Conservation (phyloP, 1,139 yeast species). For the Yamadazyma blattariae region DNA sequence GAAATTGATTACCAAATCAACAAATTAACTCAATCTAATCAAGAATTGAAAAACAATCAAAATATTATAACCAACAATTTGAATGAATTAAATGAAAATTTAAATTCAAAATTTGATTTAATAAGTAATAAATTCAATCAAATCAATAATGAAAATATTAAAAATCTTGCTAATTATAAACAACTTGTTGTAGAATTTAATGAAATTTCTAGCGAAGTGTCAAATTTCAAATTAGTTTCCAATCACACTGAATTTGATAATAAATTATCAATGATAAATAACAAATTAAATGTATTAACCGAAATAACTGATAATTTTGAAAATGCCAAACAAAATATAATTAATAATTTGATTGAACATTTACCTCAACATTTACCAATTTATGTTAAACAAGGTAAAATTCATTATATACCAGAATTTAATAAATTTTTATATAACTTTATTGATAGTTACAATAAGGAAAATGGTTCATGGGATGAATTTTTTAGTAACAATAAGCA, state of each 20-base stretch:
- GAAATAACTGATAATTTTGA: constrained; percentile 19
- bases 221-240: constrained; percentile 9
- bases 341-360: constrained; percentile 19
- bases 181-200: constrained; percentile 8
- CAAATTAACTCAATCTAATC: constrained; percentile 15
- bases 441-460: constrained; percentile 27
- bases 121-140: constrained; percentile 16
- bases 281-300: constrained; percentile 18
- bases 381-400: constrained; percentile 28
- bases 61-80: constrained; percentile 12
- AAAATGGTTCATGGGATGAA: constrained; percentile 19
- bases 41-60: constrained; percentile 9
- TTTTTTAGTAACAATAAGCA: constrained; percentile 21
- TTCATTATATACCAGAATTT: constrained; percentile 42
- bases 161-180: constrained; percentile 10
- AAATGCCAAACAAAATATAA: constrained; percentile 18
- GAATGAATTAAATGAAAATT: constrained; percentile 13
- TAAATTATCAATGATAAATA: constrained; percentile 15
- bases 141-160: constrained; percentile 11
- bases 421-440: constrained; percentile 35
- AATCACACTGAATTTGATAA: constrained; percentile 16
- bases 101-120: constrained; percentile 18
- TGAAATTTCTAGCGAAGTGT: constrained; percentile 9
- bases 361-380: constrained; percentile 35
- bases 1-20: constrained; percentile 17